phyloP scores from a whole-genome alignment of 228 moss, liverwort and hornwort species.

The Sphagnum magellanicum region DNA sequence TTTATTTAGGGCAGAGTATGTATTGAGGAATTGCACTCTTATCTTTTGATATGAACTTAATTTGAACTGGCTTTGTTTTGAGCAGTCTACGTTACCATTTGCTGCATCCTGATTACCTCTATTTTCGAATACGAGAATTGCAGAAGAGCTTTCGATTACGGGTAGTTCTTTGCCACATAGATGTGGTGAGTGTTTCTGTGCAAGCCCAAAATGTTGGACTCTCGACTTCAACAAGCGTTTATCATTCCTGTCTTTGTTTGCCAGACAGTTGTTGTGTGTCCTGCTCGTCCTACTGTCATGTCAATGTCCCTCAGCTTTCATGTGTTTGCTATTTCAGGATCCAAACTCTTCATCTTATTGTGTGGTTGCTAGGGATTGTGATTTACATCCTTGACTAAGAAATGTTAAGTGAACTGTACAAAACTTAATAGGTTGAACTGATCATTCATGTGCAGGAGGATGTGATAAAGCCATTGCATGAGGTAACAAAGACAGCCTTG shows the following conservation, averaged over 20 bases:
- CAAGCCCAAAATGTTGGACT: neutral
- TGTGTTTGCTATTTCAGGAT: no score
- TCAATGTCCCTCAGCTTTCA: no score
- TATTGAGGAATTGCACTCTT: neutral
- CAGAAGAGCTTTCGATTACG: conserved; percentile 90
- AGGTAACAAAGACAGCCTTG: conserved; percentile 86
- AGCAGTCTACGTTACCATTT: conserved; percentile 91
- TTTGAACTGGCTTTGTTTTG: conserved; percentile 2
- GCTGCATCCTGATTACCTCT: conserved; percentile 96
- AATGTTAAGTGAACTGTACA: no score
- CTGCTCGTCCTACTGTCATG: no score
- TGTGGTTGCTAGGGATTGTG: no score
- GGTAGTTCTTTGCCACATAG: conserved; percentile 87
- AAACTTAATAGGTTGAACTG: no score
- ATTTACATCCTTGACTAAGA: no score
- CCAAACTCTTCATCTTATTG: no score
- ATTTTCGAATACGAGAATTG: conserved; percentile 91
- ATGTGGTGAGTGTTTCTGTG: conserved; percentile 67
- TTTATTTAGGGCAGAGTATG: neutral
- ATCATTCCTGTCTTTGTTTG: no score
- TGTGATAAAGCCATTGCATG: conserved; percentile 95
- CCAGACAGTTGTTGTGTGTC: no score
- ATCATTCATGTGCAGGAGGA: conserved; percentile 58
- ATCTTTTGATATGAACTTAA: neutral
- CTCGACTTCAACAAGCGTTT: no score